phyloP scores from a whole-genome alignment of 345 rosid species.

The Conringia planisiliqua region DNA sequence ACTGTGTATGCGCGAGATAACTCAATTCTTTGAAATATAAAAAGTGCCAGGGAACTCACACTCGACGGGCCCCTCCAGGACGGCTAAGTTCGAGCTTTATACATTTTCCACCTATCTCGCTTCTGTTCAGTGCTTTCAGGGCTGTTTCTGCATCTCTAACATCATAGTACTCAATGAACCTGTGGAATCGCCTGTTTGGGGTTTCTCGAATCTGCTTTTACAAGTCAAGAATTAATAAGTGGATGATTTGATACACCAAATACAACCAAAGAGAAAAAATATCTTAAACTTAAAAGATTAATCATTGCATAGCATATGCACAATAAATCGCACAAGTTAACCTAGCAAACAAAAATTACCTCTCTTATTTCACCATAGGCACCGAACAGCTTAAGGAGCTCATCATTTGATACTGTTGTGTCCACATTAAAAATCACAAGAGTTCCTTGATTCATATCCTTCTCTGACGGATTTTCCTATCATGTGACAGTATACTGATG shows the following conservation, averaged over 20 bases:
- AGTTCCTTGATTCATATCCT: slow-evolving; percentile 93
- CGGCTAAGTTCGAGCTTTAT: slow-evolving; percentile 98
- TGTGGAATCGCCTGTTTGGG: slow-evolving; percentile 86
- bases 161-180: slow-evolving; percentile 89
- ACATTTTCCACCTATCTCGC: slow-evolving; percentile 96
- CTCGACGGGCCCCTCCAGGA: slow-evolving; percentile 91
- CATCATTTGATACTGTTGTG: slow-evolving; percentile 79
- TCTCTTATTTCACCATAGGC: slow-evolving; percentile 93
- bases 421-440: slow-evolving; percentile 93
- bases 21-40: not conserved
- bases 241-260: not conserved
- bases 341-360: slow-evolving; percentile 37
- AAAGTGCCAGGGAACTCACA: slow-evolving; percentile 41
- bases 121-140: slow-evolving; percentile 74
- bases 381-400: slow-evolving; percentile 74
- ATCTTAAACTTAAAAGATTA: not conserved
- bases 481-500: slow-evolving; percentile 18
- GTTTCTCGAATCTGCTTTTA: slow-evolving; percentile 89
- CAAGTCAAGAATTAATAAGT: not conserved
- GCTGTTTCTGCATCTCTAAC: slow-evolving; percentile 95
- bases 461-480: slow-evolving; percentile 94
- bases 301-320: not conserved
- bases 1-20: not conserved
- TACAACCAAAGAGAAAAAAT: not conserved
- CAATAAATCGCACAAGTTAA: not conserved